Percentiles rank a stretch among this genome's conserved stretches.
These are phyloP conservation scores for Phytophthora litchii DNA, from an alignment of 352 stramenopile genomes.

Conservation along the genomic window DNA sequence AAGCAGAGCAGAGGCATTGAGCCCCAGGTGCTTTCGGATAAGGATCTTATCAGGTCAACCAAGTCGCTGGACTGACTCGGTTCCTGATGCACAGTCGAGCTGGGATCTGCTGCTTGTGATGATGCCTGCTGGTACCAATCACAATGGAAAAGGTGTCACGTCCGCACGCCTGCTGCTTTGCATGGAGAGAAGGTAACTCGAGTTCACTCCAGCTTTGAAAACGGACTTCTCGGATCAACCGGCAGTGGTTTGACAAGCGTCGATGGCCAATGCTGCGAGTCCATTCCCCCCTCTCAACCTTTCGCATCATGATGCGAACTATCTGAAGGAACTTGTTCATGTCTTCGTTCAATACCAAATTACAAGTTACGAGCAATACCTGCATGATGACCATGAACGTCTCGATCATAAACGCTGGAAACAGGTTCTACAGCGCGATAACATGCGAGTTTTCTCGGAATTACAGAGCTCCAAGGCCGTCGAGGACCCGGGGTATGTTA, in stretches of 20 bases:
- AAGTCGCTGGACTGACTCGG: constrained; percentile 5
- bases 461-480: background rate
- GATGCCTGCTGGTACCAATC: constrained; percentile 24
- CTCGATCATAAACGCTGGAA: constrained; percentile 41
- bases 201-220: constrained; percentile 18
- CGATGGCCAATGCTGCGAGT: constrained; percentile 26
- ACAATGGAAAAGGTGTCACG: constrained; percentile 25
- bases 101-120: constrained; percentile 29
- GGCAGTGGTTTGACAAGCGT: constrained; percentile 1
- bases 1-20: constrained; percentile 8
- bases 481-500: constrained; percentile 11
- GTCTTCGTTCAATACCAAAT: constrained; percentile 38
- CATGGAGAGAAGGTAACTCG: constrained; percentile 4
- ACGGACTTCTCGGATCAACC: constrained; percentile 5
- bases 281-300: constrained; percentile 37
- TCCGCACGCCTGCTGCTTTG: constrained; percentile 3
- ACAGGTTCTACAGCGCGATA: constrained; percentile 30
- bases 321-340: constrained; percentile 37
- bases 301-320: constrained; percentile 23
- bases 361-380: constrained; percentile 33
- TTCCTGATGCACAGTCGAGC: constrained; percentile 3
- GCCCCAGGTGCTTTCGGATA: constrained; percentile 25
- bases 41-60: constrained; percentile 7
- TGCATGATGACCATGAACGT: constrained; percentile 30
- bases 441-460: constrained; percentile 39